Conservation (phyloP, 805 yeast species). For the Wickerhamomyces queroliae region DNA sequence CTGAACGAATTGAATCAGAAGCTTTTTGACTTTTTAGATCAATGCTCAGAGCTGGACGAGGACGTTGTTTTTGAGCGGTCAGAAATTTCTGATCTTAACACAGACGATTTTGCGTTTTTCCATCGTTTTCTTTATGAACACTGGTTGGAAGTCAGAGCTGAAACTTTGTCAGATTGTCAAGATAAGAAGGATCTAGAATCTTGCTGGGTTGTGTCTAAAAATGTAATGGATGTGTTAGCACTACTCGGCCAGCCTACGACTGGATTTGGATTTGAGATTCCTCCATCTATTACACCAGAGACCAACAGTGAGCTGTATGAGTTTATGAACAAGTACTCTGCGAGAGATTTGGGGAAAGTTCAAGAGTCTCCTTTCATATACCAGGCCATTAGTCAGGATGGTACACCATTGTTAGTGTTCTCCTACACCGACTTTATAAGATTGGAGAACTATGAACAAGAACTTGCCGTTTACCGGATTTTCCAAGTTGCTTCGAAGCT, state of each 20-base stretch:
- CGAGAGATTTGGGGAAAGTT: slow-evolving; percentile 42
- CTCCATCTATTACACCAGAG: slow-evolving; percentile 45
- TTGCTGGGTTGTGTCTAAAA: slow-evolving; percentile 26
- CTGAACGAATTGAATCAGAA: slow-evolving; percentile 31
- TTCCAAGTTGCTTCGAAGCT: slow-evolving; percentile 63
- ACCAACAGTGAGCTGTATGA: slow-evolving; percentile 54
- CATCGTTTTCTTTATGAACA: slow-evolving; percentile 47
- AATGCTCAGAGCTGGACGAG: slow-evolving; percentile 23
- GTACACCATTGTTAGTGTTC: slow-evolving; percentile 60
- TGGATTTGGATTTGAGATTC: slow-evolving; percentile 49
- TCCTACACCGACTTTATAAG: slow-evolving; percentile 35
- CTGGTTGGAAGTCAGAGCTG: slow-evolving; percentile 33
- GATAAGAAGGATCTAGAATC: slow-evolving; percentile 15
- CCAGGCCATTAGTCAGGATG: slow-evolving; percentile 66
- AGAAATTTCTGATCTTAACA: slow-evolving; percentile 15
- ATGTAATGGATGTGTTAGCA: slow-evolving; percentile 41
- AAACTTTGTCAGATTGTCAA: slow-evolving; percentile 11
- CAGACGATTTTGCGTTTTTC: slow-evolving; percentile 30
- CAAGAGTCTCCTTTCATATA: slow-evolving; percentile 43
- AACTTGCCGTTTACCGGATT: slow-evolving; percentile 50
- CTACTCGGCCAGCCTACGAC: slow-evolving; percentile 56
- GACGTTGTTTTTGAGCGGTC: slow-evolving; percentile 17
- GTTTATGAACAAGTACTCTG: slow-evolving; percentile 64
- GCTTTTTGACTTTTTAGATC: slow-evolving; percentile 35
- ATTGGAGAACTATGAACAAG: slow-evolving; percentile 33